phyloP scores from a whole-genome alignment of 2,329 filamentous ascomycete genomes.

The Ilyonectria destructans region DNA sequence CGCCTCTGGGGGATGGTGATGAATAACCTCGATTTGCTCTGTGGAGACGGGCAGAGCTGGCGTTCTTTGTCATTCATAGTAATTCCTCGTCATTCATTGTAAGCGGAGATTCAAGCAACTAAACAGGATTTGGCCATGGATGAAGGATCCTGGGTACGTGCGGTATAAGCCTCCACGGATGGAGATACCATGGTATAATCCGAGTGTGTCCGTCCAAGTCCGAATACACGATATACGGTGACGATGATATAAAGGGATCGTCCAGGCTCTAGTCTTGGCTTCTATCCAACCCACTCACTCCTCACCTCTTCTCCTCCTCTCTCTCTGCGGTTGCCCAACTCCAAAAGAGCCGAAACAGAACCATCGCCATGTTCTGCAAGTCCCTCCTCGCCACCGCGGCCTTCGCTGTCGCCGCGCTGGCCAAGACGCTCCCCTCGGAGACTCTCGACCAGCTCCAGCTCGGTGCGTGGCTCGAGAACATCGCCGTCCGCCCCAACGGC shows the following conservation, averaged over 20 bases:
- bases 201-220: neutral
- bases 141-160: neutral
- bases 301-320: neutral
- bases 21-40: no score
- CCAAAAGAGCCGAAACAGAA: neutral
- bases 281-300: neutral
- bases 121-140: neutral
- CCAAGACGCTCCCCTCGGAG: conserved; percentile 29
- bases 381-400: conserved; percentile 11
- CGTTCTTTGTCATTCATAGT: conserved; percentile 3
- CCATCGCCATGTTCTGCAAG: conserved; percentile 26
- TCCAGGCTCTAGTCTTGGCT: neutral
- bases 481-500: conserved; percentile 38
- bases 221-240: neutral
- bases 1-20: neutral
- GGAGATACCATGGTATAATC: neutral
- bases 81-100: neutral
- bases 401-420: conserved; percentile 22
- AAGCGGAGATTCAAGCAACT: neutral
- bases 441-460: conserved; percentile 31
- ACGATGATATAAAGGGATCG: neutral
- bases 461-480: conserved; percentile 42
- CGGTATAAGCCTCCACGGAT: neutral
- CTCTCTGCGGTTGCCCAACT: neutral
- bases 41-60: no score